These are phyloP conservation scores for Lepraria neglecta DNA, from an alignment of 495 filamentous ascomycete species.

Conservation along the genomic window DNA sequence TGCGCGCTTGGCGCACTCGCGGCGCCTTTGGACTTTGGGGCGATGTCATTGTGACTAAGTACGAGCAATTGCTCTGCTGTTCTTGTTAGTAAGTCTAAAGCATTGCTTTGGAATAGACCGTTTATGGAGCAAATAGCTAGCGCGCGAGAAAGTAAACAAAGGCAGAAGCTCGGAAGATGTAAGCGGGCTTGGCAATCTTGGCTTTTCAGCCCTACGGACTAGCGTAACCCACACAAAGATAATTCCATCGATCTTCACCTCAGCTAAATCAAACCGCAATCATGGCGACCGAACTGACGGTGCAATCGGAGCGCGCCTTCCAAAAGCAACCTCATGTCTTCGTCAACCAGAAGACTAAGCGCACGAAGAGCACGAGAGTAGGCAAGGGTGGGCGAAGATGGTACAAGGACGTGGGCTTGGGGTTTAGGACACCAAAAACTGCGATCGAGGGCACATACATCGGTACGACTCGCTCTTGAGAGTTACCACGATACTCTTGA, in stretches of 20 bases:
- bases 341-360: slow-evolving; percentile 81
- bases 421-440: slow-evolving; percentile 94
- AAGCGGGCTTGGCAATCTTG: slow-evolving; percentile 7
- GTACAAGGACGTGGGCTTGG: slow-evolving; percentile 99
- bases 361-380: slow-evolving; percentile 72
- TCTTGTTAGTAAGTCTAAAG: neutral
- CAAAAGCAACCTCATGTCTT: slow-evolving; percentile 99
- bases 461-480: slow-evolving; percentile 52
- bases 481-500: too few species aligned
- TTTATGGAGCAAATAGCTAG: slow-evolving; percentile 21
- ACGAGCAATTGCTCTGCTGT: neutral
- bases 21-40: slow-evolving; percentile 18
- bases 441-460: slow-evolving; percentile 99
- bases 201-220: slow-evolving; percentile 11
- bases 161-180: slow-evolving; percentile 28
- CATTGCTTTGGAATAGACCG: neutral
- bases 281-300: slow-evolving; percentile 97
- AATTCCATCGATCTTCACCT: slow-evolving; percentile 32
- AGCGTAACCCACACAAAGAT: slow-evolving; percentile 28
- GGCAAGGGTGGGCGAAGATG: slow-evolving; percentile 90
- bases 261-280: slow-evolving; percentile 55
- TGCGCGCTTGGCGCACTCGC: slow-evolving; percentile 55
- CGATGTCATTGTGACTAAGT: slow-evolving; percentile 14
- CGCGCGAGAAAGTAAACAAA: slow-evolving; percentile 26
- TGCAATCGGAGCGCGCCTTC: slow-evolving; percentile 97